Percentiles rank a stretch among this genome's conserved stretches.
Conservation (phyloP, 768 basidiomycete genomes). For the Tulasnella sp. region DNA sequence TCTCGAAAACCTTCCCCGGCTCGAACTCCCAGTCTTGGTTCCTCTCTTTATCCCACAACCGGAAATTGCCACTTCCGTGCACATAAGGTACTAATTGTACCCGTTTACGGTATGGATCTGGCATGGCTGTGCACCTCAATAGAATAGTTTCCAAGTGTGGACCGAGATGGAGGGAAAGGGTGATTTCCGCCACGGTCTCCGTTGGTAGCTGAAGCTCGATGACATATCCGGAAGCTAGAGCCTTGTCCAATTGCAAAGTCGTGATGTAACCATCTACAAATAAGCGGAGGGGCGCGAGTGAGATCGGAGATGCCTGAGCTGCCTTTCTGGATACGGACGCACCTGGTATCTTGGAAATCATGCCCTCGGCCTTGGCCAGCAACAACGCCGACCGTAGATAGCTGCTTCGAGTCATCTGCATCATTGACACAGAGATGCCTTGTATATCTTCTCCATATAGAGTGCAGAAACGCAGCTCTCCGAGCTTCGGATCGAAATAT, state of each 20-base stretch:
- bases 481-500: neutral
- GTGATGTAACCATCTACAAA: neutral
- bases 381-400: neutral
- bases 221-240: neutral
- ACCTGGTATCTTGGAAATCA: neutral
- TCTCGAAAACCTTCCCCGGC: neutral
- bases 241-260: neutral
- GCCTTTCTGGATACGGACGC: neutral
- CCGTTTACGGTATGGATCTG: neutral
- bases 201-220: neutral
- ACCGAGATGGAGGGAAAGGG: neutral
- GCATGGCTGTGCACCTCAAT: neutral
- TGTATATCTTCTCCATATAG: neutral
- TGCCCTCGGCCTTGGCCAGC: neutral
- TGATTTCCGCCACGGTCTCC: neutral
- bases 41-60: neutral
- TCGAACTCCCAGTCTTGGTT: neutral
- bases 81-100: neutral
- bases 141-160: neutral
- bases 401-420: neutral
- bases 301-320: neutral
- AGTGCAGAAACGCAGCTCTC: neutral
- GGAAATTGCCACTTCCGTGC: neutral
- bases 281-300: neutral
- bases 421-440: neutral